These are phyloP conservation scores for Aspergillus fumigatiaffinis DNA, from an alignment of 2,329 filamentous ascomycete genomes.

Conservation along the genomic window DNA sequence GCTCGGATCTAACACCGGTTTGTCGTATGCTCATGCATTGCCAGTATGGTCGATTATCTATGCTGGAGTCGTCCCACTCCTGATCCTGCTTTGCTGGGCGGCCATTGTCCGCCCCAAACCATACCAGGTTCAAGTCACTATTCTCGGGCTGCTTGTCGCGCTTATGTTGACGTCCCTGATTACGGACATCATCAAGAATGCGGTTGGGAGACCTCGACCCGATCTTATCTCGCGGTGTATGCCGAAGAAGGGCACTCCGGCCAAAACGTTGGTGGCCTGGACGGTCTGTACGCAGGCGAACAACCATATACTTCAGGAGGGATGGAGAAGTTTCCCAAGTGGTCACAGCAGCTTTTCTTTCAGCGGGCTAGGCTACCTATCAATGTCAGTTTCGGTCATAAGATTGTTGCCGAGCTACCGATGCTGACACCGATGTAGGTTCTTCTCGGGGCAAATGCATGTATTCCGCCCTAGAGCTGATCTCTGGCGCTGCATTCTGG, in stretches of 20 bases:
- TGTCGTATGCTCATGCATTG: constrained; percentile 3
- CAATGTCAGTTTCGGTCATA: constrained; percentile 34
- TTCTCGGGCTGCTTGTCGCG: constrained; percentile 75
- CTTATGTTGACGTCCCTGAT: constrained; percentile 75
- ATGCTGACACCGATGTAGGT: constrained; percentile 23
- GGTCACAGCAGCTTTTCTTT: constrained; percentile 62
- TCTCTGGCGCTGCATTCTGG: constrained; percentile 52
- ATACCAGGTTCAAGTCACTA: constrained; percentile 80
- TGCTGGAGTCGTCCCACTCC: constrained; percentile 67
- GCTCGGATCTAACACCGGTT: neutral
- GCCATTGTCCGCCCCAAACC: constrained; percentile 56
- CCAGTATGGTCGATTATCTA: constrained; percentile 70
- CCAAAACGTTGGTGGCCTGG: constrained; percentile 49
- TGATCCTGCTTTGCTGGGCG: constrained; percentile 64
- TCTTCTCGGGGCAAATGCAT: constrained; percentile 53
- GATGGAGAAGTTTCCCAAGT: constrained; percentile 62
- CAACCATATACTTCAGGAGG: constrained; percentile 58
- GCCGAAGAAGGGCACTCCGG: constrained; percentile 57
- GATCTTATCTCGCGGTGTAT: constrained; percentile 87
- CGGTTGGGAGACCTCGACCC: constrained; percentile 76
- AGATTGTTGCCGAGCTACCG: neutral
- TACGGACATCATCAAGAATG: constrained; percentile 88
- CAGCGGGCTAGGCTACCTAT: constrained; percentile 57
- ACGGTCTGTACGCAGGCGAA: constrained; percentile 47
- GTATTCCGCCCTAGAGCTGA: constrained; percentile 57